phyloP scores from a whole-genome alignment of 768 basidiomycete species.

The Pholiota molesta region DNA sequence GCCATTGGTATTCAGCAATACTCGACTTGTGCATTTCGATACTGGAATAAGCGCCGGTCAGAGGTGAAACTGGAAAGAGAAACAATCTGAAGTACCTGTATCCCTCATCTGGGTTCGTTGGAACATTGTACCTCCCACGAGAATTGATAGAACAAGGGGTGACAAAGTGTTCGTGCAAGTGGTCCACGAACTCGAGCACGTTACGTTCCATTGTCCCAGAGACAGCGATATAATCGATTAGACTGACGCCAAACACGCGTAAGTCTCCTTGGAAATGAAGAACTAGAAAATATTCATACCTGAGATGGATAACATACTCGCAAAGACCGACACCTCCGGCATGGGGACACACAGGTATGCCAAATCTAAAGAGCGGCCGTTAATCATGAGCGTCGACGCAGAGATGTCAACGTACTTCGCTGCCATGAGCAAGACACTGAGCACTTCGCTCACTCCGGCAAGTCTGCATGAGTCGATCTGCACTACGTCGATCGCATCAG shows the following conservation, averaged over 20 bases:
- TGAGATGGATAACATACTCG: constrained; percentile 87
- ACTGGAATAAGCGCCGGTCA: constrained; percentile 39
- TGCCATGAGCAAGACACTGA: constrained; percentile 87
- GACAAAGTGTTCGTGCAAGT: constrained; percentile 93
- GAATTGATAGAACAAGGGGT: constrained; percentile 87
- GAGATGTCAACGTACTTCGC: constrained; percentile 58
- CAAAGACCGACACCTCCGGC: constrained; percentile 94
- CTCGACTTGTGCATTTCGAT: constrained; percentile 88
- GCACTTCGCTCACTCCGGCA: constrained; percentile 93
- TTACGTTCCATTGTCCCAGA: constrained; percentile 94
- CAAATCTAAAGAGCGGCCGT: constrained; percentile 56
- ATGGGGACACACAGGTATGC: constrained; percentile 88
- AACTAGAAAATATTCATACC: constrained; percentile 37
- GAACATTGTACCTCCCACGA: constrained; percentile 87
- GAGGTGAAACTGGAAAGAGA: background rate
- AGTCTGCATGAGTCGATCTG: constrained; percentile 96
- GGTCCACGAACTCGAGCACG: constrained; percentile 89
- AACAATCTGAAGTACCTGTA: constrained; percentile 53
- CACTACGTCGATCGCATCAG: constrained; percentile 90
- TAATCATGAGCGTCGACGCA: background rate
- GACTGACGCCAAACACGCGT: constrained; percentile 35
- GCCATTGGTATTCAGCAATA: constrained; percentile 86
- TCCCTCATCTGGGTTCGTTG: constrained; percentile 72
- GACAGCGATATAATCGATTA: constrained; percentile 93
- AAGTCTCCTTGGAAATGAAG: background rate